phyloP scores from a whole-genome alignment of 345 rosid species.

The Cochlearia excelsa region DNA sequence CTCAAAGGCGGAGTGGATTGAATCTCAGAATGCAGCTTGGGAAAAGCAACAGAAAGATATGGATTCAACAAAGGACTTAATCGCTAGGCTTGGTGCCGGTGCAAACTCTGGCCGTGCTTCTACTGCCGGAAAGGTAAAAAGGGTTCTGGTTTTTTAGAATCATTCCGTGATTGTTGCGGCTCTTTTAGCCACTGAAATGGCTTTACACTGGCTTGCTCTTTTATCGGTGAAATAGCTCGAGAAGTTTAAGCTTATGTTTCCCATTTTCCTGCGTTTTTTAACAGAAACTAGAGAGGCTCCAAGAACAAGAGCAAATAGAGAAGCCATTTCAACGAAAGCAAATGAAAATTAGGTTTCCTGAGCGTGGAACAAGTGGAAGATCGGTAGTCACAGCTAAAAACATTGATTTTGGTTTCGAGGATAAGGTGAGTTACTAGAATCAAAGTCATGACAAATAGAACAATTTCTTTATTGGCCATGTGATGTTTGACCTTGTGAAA shows the following conservation, averaged over 20 bases:
- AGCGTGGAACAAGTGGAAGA: conserved; percentile 91
- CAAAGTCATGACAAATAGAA: too few species aligned
- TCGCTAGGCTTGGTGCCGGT: conserved; percentile 76
- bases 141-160: not conserved
- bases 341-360: conserved; percentile 94
- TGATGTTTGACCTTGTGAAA: not conserved
- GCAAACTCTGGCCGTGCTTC: conserved; percentile 94
- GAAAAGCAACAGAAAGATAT: conserved; percentile 92
- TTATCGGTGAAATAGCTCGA: not conserved
- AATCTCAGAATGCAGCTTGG: conserved; percentile 75
- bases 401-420: conserved; percentile 70
- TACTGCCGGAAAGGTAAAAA: conserved; percentile 81
- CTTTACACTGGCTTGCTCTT: too few species aligned
- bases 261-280: conserved; percentile 2
- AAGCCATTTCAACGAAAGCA: conserved; percentile 89
- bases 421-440: conserved; percentile 50
- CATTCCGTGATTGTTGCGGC: not conserved
- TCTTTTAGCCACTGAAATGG: too few species aligned
- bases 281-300: conserved; percentile 84
- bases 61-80: conserved; percentile 70
- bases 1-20: conserved; percentile 74
- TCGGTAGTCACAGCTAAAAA: conserved; percentile 59
- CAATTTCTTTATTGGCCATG: too few species aligned
- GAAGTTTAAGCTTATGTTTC: conserved; percentile 17
- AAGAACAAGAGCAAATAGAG: conserved; percentile 77